Evolutionary conservation across 768 basidiomycete genomes (phyloP).

Genomic region (Leucocoprinus sp.): DNA sequence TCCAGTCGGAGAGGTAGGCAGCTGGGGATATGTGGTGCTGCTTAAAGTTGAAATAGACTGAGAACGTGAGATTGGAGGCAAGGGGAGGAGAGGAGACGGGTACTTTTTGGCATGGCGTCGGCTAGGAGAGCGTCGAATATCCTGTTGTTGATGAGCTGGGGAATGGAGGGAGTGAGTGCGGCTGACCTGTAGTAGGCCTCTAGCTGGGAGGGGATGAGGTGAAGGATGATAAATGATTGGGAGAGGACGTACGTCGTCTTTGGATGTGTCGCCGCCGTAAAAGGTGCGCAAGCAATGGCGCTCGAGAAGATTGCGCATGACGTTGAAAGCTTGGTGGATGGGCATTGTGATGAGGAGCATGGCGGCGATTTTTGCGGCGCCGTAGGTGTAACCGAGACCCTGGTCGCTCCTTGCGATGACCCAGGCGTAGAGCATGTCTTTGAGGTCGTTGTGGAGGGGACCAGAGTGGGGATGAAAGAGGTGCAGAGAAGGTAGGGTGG

Average conservation of each 20-base stretch:
- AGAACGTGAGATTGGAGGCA: neutral
- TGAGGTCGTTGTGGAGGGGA: slow-evolving; percentile 74
- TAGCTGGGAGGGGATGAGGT: slow-evolving; percentile 42
- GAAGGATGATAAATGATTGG: slow-evolving; percentile 5
- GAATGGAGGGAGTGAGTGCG: no score
- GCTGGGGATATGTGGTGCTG: slow-evolving; percentile 85
- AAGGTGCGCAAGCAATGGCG: slow-evolving; percentile 81
- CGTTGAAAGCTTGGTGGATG: slow-evolving; percentile 63
- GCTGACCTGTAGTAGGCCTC: slow-evolving; percentile 92
- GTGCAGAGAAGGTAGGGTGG: slow-evolving; percentile 69
- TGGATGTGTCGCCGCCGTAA: slow-evolving; percentile 60
- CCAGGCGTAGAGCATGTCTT: slow-evolving; percentile 83
- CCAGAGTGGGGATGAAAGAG: slow-evolving; percentile 73
- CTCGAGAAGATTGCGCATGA: slow-evolving; percentile 80
- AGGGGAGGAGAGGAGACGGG: slow-evolving; percentile 17
- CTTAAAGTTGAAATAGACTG: slow-evolving; percentile 95
- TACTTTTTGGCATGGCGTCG: slow-evolving; percentile 91
- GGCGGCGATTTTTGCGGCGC: slow-evolving; percentile 68
- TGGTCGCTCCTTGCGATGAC: slow-evolving; percentile 80
- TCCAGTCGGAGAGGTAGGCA: slow-evolving; percentile 78
- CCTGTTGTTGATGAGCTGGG: no score
- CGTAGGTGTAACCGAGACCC: slow-evolving; percentile 65
- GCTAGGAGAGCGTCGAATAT: slow-evolving; percentile 90
- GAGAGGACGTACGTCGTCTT: slow-evolving; percentile 69
- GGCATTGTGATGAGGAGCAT: slow-evolving; percentile 86